Base-by-base conservation (phyloP, 306 rosid genomes). In the Luffa aegyptiaca region DNA sequence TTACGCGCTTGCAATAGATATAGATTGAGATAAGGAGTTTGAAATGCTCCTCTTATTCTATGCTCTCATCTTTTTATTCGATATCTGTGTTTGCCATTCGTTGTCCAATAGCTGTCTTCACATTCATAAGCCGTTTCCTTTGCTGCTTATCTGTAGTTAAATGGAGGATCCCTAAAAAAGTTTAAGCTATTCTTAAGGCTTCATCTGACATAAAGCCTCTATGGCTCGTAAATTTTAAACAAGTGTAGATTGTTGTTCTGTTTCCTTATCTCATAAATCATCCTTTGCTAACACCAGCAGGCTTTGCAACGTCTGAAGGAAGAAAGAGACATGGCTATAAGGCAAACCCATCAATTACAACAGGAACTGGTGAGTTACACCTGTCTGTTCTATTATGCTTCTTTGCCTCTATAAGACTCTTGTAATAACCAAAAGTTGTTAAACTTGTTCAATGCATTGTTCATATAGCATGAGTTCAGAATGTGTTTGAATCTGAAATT, bases 271-370 rank as follows among this genome's bases (percentile, higher is more conserved):
- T 62, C 65, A 46, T 37, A 36, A 37, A 46, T 45, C 17, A 17
- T 66, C 18, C 20, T 53, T 20, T n/a, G 10, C 45, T 84, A 46
- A 82, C 49, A 85, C 86, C 79, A 63, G 59, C 91, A 88, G 88
- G 75, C 88, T 79, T 49, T 88, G 72, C 92, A 90, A 68, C 89
- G 68, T 53, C 78, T 93, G 85, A 90, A 87, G 86, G 99, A 90
- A 84, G 99, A 95, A 86, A 91, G 89, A 85, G 99, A 95, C 78
- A 82, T 84, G 20, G 92, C 93, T 80, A 83, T 83, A 55, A 88
- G 88, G 82, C 97, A 88, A 83, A 91, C 93, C 13, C 86, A 87
- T 74, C 89, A 86, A 78, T 95, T 95, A 81, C 97, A 88, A 84
- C 96, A 87, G 81, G 97, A 95, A 87, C 85, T 93, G 97, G 99